Evolutionary conservation across 2,329 filamentous ascomycete genomes (phyloP).

Genomic region (Trichoderma sp.): DNA sequence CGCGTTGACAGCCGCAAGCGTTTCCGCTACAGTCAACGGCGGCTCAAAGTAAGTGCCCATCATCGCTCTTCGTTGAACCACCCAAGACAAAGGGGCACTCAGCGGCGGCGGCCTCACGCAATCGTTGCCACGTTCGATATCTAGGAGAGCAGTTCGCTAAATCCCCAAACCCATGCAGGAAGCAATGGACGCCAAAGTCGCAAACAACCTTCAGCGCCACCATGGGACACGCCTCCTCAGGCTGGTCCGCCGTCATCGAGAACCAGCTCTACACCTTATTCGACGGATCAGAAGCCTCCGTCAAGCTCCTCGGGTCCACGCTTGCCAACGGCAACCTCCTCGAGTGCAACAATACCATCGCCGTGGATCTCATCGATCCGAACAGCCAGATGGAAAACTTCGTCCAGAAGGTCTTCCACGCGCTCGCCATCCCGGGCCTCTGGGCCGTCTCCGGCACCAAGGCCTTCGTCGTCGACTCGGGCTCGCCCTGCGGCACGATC

Average conservation of each 20-base stretch:
- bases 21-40: not conserved
- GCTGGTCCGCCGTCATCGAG: slow-evolving; percentile 34
- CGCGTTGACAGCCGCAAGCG: not conserved
- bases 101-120: not conserved
- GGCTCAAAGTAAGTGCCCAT: not conserved
- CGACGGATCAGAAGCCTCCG: slow-evolving; percentile 32
- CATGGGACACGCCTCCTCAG: slow-evolving; percentile 36
- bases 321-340: slow-evolving; percentile 39
- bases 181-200: slow-evolving; percentile 32
- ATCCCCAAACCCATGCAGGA: not conserved
- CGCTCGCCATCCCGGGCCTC: slow-evolving; percentile 38
- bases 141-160: not conserved
- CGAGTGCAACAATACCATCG: slow-evolving; percentile 24
- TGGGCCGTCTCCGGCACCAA: slow-evolving; percentile 37
- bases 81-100: not conserved
- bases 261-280: slow-evolving; percentile 33
- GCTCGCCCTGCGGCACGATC: slow-evolving; percentile 33
- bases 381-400: slow-evolving; percentile 1
- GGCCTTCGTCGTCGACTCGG: slow-evolving; percentile 43
- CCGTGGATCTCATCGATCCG: not conserved
- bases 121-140: not conserved
- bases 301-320: slow-evolving; percentile 33
- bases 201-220: slow-evolving; percentile 38
- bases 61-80: not conserved
- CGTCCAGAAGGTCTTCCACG: slow-evolving; percentile 37